Conservation (phyloP, 1,284 basidiomycete species). For the Apiotrichum brassicae region DNA sequence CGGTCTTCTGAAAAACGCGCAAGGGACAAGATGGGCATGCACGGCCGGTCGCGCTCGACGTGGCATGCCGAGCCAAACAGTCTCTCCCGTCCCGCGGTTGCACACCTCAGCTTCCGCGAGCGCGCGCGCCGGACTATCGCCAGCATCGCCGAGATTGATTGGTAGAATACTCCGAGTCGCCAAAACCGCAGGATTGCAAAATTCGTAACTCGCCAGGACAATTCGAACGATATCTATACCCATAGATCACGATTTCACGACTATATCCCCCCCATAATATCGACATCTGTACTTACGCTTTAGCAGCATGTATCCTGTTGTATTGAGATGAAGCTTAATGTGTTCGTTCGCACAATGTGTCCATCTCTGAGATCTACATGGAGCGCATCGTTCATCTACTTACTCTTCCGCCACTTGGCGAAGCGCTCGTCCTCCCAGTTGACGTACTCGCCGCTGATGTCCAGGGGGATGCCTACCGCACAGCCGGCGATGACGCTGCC, state of each 20-base stretch:
- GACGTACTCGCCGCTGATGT: conserved; percentile 49
- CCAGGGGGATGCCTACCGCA: conserved; percentile 40
- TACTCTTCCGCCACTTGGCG: conserved; percentile 11
- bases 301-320: conserved; percentile 2
- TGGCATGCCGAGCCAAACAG: neutral
- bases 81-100: neutral
- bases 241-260: too few relatives aligned
- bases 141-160: neutral
- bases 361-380: too few relatives aligned
- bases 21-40: neutral
- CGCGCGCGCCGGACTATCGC: neutral
- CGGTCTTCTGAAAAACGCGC: neutral
- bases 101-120: neutral
- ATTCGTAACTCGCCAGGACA: too few relatives aligned
- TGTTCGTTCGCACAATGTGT: too few relatives aligned
- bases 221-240: too few relatives aligned
- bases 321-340: too few relatives aligned
- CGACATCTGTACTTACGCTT: neutral
- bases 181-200: too few relatives aligned
- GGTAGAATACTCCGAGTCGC: neutral
- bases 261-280: neutral
- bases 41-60: neutral
- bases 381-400: neutral
- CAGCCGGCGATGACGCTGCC: conserved; percentile 50
- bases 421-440: conserved; percentile 48